Evolutionary conservation across 2,329 filamentous ascomycete genomes (phyloP).

Genomic region (Fusarium dimerum): DNA sequence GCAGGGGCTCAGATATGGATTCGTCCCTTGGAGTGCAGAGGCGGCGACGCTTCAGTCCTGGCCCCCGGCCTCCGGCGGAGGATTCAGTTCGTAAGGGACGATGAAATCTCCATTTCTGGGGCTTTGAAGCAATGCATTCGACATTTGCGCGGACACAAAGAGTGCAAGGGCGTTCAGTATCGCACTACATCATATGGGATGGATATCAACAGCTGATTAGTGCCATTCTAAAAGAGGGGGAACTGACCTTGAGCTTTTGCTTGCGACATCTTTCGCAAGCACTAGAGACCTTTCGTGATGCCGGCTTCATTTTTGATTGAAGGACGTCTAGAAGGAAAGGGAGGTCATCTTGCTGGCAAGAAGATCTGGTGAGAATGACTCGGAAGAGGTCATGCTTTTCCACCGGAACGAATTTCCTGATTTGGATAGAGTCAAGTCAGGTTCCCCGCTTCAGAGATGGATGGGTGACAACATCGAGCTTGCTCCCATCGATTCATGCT

Average conservation of each 20-base stretch:
- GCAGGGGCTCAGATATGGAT: not conserved
- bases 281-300: too few relatives aligned
- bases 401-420: too few relatives aligned
- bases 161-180: constrained; percentile 32
- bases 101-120: constrained; percentile 1
- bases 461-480: too few relatives aligned
- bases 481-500: too few relatives aligned
- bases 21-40: not conserved
- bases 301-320: too few relatives aligned
- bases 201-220: too few relatives aligned
- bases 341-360: too few relatives aligned
- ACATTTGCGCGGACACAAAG: constrained; percentile 29
- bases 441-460: too few relatives aligned
- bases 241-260: constrained; percentile 11
- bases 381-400: too few relatives aligned
- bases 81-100: not conserved
- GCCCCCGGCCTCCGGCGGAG: not conserved
- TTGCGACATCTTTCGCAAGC: constrained; percentile 12
- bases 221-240: not conserved
- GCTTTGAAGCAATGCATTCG: constrained; percentile 17
- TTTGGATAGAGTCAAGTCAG: too few relatives aligned
- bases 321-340: too few relatives aligned
- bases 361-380: too few relatives aligned
- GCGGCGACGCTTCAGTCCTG: not conserved
- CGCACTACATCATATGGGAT: constrained; percentile 11